Conservation (phyloP, 192 early-diverging fungal species). For the Coemansia sp. region DNA sequence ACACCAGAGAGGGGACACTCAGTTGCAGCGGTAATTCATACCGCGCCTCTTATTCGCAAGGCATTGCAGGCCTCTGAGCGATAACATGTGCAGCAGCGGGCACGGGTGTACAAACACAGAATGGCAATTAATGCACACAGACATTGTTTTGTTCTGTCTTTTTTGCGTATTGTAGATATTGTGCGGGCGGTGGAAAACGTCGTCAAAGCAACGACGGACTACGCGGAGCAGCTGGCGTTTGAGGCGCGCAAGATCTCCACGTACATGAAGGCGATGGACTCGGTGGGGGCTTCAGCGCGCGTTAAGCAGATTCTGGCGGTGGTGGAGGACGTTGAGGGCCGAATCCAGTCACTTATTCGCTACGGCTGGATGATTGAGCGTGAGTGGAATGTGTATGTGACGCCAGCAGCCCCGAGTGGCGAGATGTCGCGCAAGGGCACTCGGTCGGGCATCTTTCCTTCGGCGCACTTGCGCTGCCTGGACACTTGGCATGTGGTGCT, state of each 20-base stretch:
- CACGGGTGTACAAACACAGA: background rate
- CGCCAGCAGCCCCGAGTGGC: background rate
- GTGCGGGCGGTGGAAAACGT: constrained; percentile 29
- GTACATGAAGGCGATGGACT: constrained; percentile 30
- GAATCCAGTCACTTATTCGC: constrained; percentile 46
- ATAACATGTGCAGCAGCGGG: background rate
- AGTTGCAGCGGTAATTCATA: background rate
- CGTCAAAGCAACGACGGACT: constrained; percentile 35
- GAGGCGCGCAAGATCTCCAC: constrained; percentile 41
- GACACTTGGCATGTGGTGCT: constrained; percentile 38
- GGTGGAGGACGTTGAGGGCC: constrained; percentile 40
- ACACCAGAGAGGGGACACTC: background rate
- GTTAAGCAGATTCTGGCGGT: constrained; percentile 31
- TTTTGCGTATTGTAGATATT: constrained; percentile 30
- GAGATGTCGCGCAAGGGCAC: constrained; percentile 1
- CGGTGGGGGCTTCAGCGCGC: constrained; percentile 27
- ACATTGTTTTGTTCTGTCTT: background rate
- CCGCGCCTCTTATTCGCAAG: background rate
- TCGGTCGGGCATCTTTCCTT: constrained; percentile 21
- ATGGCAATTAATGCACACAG: constrained; percentile 29
- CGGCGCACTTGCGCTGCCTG: constrained; percentile 30
- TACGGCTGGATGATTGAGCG: constrained; percentile 50
- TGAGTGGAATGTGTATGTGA: constrained; percentile 46
- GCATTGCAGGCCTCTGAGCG: background rate
- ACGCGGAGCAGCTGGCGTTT: constrained; percentile 36